phyloP scores from a whole-genome alignment of 495 filamentous ascomycete species.

The Podospora australis region DNA sequence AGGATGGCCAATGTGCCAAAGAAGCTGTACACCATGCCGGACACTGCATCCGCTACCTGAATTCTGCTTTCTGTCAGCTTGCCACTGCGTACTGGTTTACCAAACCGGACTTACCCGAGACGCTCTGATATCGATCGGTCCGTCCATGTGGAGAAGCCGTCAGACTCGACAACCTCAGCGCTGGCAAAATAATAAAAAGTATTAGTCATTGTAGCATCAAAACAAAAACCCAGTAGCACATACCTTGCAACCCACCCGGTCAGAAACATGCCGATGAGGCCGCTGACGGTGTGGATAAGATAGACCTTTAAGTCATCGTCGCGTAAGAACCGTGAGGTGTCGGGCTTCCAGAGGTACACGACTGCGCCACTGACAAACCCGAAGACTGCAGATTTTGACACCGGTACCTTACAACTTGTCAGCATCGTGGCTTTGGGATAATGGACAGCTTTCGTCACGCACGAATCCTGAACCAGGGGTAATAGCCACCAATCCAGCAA shows the following conservation, averaged over 20 bases:
- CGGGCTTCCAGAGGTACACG: neutral
- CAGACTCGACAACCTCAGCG: neutral
- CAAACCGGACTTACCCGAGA: neutral
- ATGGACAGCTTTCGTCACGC: neutral
- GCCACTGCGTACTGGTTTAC: neutral
- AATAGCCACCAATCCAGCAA: neutral
- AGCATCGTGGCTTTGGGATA: neutral
- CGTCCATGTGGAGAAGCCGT: neutral
- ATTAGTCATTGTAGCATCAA: neutral
- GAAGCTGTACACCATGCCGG: neutral
- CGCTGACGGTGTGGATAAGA: neutral
- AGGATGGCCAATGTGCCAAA: neutral
- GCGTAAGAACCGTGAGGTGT: neutral
- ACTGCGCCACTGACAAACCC: neutral
- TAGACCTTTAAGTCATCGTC: neutral
- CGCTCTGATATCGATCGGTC: neutral
- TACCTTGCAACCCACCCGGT: neutral
- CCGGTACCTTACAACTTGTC: neutral
- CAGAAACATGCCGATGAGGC: neutral
- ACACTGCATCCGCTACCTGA: neutral
- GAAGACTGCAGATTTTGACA: neutral
- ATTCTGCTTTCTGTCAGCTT: neutral
- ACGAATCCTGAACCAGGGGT: neutral
- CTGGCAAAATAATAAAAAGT: neutral
- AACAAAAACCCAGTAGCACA: too few species aligned